Evolutionary conservation across 352 stramenopile species (phyloP), one percentile per base, ranked within the genome.

Genomic region (Pythium brassicae): DNA sequence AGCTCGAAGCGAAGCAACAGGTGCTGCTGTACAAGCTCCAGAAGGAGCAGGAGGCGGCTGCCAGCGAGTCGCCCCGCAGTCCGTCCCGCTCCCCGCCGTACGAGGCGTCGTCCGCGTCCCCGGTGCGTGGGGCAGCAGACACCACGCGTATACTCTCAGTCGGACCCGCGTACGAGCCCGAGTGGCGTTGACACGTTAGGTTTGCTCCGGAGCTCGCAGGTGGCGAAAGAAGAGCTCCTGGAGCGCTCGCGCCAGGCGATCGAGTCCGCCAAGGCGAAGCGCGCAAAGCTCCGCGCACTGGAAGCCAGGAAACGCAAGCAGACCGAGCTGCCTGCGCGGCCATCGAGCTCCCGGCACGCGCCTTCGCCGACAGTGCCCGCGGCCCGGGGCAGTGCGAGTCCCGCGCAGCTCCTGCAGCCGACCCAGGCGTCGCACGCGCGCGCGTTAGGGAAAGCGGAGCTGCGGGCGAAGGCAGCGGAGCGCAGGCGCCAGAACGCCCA

Each of bases 1-100:
- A 76, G 23, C 50, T 91, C 6, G 75, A 87, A 40, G 76, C 74
- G n/a, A 93, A 93, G 40, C 80, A 93, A 56, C 83, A 91, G 48
- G 43, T 93, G 19, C 35, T 84, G 32, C 29, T 91, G 22, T 90
- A 91, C 59, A 89, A 86, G 42, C 58, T 90, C 14, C 67, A 81
- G n/a, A 89, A 89, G 57, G 78, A 93, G 26, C 68, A 93, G 69
- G 78, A 89, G 40, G 57, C 65, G 8, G 56, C 55, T 35, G 29
- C 29, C 29, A 35, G 9, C 29, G 29, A n/a, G n/a, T 42, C 66
- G 22, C 47, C 73, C 8, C 26, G 70, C 4, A 27, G 34, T 22
- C 46, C 59, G 44, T 14, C 45, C 47, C 72, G 57, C 17, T 55
- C 58, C n/a, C 63, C 62, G 14, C 17, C 34, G 1, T 10, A 19